These are phyloP conservation scores for Chaetoceros tenuissimus DNA, from an alignment of 108 stramenopile genomes.

Conservation along the genomic window DNA sequence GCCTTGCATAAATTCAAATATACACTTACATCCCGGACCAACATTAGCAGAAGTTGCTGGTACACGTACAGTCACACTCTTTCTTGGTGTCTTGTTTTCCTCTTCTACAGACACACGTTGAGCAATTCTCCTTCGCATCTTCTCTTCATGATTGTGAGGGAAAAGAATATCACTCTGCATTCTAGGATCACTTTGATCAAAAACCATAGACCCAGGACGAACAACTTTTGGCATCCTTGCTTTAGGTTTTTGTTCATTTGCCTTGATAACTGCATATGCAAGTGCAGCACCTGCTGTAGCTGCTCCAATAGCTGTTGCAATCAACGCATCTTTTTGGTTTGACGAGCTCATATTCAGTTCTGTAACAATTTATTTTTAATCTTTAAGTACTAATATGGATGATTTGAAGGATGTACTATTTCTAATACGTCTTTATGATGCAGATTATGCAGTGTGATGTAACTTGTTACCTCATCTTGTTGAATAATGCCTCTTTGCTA, in stretches of 20 bases:
- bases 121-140: conserved; percentile 77
- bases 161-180: conserved; percentile 35
- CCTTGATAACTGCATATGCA: conserved; percentile 35
- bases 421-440: too few species aligned
- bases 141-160: conserved; percentile 84
- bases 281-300: conserved; percentile 45
- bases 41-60: conserved; percentile 98
- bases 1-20: neutral
- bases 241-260: conserved; percentile 15
- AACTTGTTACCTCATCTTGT: too few species aligned
- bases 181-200: neutral
- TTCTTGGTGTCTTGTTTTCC: conserved; percentile 66
- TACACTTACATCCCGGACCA: conserved; percentile 89
- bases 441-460: too few species aligned
- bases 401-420: too few species aligned
- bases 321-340: conserved; percentile 19
- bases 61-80: conserved; percentile 92
- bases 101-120: conserved; percentile 77
- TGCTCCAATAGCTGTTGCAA: conserved; percentile 45
- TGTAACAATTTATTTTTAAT: neutral
- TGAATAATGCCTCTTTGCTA: too few species aligned
- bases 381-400: too few species aligned
- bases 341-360: neutral
- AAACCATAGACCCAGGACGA: conserved; percentile 13
- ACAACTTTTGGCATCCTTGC: neutral